Base-by-base conservation (phyloP, 129 eudicot genomes). In the Smallanthus sonchifolius region DNA sequence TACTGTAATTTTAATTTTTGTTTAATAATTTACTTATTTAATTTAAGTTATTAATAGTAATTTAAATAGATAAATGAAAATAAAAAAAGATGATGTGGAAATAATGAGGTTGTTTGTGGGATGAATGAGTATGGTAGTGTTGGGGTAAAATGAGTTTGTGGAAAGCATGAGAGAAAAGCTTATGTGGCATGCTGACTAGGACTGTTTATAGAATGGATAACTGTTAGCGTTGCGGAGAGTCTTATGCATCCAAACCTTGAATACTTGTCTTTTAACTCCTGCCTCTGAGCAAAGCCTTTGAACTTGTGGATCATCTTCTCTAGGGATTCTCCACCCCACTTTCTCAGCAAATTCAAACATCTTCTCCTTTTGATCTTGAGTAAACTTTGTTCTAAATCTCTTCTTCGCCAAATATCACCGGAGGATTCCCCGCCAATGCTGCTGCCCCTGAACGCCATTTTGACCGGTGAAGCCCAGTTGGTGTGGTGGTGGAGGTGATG, bases 241-340 rank as follows among this genome's bases (percentile, higher is more conserved):
- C n/a, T n/a, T 91, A 78, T 91, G 97, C 97, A 91, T 88, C 97
- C 97, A 91, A 44, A 91, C 97, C 85, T 91, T 91, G 61, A 91
- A 83, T 4, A 91, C 96, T 75, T 91, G 92, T 77, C 97, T 88
- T 74, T 86, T 91, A 69, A 91, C 92, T 19, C 96, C 92, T 52
- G 84, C 84, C n/a, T 91, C 92, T n/a, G 66, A 87, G 51, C 96
- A 91, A 75, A 91, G 84, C 84, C 95, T 86, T 80, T 88, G 96
- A 34, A 88, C 85, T 44, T 86, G 88, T 0, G 86, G 84, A 69
- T 91, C 97, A 59, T 91, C 97, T 69, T 92, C 96, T 73, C 92
- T 92, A 10, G 96, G 96, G 39, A 92, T 92, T 61, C 97, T 79
- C 97, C 97, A 92, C 52, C 96, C 96, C 0, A 92, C 87, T 79